Conservation (phyloP, 176 grass and related monocot genomes). For the Oryza meridionalis region DNA sequence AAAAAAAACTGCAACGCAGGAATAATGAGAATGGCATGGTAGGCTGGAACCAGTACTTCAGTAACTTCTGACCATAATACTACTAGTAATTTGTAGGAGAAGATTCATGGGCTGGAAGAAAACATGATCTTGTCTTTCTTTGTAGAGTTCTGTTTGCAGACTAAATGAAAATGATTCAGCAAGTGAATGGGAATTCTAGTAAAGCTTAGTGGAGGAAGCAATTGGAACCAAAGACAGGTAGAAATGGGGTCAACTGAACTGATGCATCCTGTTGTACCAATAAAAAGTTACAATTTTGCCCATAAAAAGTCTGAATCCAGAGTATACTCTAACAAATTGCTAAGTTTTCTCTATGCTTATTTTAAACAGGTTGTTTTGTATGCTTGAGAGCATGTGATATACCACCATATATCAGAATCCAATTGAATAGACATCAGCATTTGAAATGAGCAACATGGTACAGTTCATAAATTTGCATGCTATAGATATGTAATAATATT, state of each 20-base stretch:
- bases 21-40: neutral
- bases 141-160: neutral
- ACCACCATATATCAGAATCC: neutral
- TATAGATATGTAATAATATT: neutral
- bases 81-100: conserved; percentile 1
- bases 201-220: conserved; percentile 9
- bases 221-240: neutral
- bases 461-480: neutral
- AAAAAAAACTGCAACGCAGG: neutral
- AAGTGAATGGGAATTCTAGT: neutral
- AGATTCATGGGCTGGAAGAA: neutral
- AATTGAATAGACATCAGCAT: neutral
- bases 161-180: neutral
- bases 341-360: neutral
- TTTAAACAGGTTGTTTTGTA: conserved; percentile 6
- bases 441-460: neutral
- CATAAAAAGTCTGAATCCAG: neutral
- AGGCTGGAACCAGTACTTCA: neutral
- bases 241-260: neutral
- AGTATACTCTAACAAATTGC: conserved; percentile 1
- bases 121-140: neutral
- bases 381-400: neutral
- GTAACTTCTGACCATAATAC: neutral
- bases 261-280: neutral
- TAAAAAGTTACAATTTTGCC: neutral